Evolutionary conservation across 257 asterid species (phyloP).

Genomic region (Lantana camara): DNA sequence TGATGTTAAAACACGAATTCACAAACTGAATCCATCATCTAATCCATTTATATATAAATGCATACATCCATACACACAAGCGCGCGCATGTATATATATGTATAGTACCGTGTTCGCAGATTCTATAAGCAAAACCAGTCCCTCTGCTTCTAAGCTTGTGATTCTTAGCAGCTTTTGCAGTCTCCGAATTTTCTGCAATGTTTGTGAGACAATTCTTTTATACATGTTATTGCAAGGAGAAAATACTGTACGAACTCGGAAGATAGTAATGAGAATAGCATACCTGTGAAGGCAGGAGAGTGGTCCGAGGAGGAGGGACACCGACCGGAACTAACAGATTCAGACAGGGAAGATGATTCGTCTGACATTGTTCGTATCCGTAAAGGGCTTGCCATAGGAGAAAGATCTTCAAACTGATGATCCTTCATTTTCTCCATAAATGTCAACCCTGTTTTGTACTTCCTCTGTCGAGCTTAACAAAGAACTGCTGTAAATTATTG

Average conservation of each 20-base stretch:
- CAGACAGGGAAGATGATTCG: conserved; percentile 46
- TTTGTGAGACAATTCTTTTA: not conserved
- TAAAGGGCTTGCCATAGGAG: conserved; percentile 30
- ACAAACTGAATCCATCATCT: not conserved
- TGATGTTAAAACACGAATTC: not conserved
- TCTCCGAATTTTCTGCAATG: conserved; percentile 48
- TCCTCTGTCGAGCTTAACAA: not conserved
- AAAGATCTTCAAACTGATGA: conserved; percentile 30
- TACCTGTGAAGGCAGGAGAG: conserved; percentile 40
- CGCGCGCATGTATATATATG: no score
- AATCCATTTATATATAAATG: not conserved
- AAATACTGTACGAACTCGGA: not conserved
- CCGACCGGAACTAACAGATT: conserved; percentile 31
- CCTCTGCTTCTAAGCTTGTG: conserved; percentile 45
- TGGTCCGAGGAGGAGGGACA: conserved; percentile 51
- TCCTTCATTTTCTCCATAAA: conserved; percentile 28
- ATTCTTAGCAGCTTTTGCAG: conserved; percentile 10
- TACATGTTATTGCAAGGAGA: not conserved
- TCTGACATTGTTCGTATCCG: conserved; percentile 35
- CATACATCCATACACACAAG: no score
- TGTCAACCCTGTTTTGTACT: not conserved
- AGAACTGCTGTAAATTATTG: not conserved
- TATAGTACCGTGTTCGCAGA: conserved; percentile 78
- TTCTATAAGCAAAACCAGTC: conserved; percentile 58
- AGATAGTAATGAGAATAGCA: not conserved